Evolutionary conservation across 2,329 filamentous ascomycete species (phyloP).

Genomic region (Diplodia corticola): DNA sequence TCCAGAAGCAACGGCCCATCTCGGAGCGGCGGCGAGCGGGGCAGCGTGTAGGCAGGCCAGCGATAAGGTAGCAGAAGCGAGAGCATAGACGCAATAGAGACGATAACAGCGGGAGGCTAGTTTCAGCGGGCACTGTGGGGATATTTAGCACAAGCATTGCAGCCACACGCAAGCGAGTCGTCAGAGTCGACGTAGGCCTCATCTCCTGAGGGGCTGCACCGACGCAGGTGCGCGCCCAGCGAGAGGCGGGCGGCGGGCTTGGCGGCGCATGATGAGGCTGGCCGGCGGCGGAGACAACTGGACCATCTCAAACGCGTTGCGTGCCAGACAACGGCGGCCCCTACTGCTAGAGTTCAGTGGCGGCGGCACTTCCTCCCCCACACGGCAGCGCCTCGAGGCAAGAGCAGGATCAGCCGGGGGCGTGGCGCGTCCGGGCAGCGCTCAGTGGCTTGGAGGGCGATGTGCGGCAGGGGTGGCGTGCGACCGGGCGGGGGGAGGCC

Average conservation of each 20-base stretch:
- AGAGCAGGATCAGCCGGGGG: conserved; percentile 4
- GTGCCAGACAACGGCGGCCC: background rate
- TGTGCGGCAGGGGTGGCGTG: conserved; percentile 10
- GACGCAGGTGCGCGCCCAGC: background rate
- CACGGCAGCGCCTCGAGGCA: background rate
- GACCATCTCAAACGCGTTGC: conserved; percentile 3
- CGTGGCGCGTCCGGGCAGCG: background rate
- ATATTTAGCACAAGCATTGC: background rate
- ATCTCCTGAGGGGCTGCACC: conserved; percentile 7
- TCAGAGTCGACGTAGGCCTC: conserved; percentile 11
- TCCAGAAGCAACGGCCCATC: background rate
- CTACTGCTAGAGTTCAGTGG: conserved; percentile 5
- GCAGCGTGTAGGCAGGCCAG: background rate
- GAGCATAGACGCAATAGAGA: background rate
- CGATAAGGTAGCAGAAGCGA: conserved; percentile 4
- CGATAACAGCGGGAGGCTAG: background rate
- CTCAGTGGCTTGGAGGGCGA: conserved; percentile 8
- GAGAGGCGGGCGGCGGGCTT: background rate
- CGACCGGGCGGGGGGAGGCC: background rate
- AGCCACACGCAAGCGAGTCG: conserved; percentile 20
- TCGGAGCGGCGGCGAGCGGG: background rate
- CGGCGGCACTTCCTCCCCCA: background rate
- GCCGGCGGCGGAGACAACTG: background rate
- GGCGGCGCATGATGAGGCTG: background rate
- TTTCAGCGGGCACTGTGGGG: background rate